Base-by-base conservation (phyloP, 2,329 filamentous ascomycete genomes). In the Mollisiaceae sp. region DNA sequence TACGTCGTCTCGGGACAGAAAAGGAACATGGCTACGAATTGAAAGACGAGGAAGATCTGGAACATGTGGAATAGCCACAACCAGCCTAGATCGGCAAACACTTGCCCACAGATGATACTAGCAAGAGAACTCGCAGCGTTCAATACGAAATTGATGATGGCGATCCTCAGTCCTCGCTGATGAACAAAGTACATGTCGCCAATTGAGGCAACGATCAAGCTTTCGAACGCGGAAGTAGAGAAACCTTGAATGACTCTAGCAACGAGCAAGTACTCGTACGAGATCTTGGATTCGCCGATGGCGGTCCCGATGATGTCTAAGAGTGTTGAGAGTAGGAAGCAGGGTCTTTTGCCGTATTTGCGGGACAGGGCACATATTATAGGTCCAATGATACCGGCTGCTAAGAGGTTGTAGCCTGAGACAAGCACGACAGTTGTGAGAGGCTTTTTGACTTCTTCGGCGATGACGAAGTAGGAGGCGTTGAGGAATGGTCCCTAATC, bases 391-490 rank as follows among this genome's bases (percentile, higher is more conserved):
- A 55, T 58, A 15, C 63, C 69, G 27, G 67, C 65, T 20, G 67
- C 68, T 15, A 68, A 64, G 22, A 70, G 59, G 73, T 69, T 38
- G 69, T 69, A 20, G 68, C 73, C 68, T 67, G 68, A 22, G 66
- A 71, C 63, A 8, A 69, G 57, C 8, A 68, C 65, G 50, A 70
- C 60, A 8, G 63, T 64, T 9, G 64, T 64, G 15, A 68, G 57
- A 8, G 62, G 54, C 22, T 57, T 64, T 9, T 61, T 27, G 41
- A 70, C 35, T 27, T 62, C 35, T 56, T 62, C 20, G 3, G 65
- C 54, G 2, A 67, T 65, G 24, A 54, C 54, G 43, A 60, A 59
- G 22, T 62, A 65, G 8, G 56, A 60, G 8, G 65, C 59, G 43
- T 67, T 67, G 35, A 67, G 59, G 11, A 67, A 60, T 15, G 65